These are phyloP conservation scores for Paecilomyces dactylethromorphus DNA, from an alignment of 2,329 filamentous ascomycete species.

Conservation along the genomic window DNA sequence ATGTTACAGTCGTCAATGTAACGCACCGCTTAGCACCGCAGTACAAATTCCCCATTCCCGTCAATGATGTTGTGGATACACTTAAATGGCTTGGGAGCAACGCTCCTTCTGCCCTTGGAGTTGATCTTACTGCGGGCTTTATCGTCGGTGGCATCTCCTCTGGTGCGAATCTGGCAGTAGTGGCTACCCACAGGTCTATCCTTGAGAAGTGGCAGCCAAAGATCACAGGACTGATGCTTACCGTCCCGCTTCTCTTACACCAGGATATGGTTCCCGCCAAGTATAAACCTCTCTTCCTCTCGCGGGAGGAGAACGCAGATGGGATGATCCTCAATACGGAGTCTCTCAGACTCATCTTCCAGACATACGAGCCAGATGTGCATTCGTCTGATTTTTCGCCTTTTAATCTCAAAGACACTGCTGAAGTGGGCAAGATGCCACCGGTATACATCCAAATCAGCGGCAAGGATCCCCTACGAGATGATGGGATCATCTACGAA, in stretches of 20 bases:
- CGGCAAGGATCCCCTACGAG: neutral
- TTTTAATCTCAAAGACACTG: neutral
- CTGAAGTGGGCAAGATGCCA: neutral
- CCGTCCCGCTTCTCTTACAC: neutral
- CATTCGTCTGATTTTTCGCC: neutral
- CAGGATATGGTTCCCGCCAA: neutral
- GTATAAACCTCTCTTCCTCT: neutral
- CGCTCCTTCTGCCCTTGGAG: neutral
- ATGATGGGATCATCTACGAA: neutral
- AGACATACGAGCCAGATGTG: neutral
- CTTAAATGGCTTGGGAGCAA: neutral
- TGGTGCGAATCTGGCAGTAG: neutral
- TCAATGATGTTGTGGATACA: neutral
- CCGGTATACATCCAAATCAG: neutral
- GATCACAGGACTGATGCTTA: neutral
- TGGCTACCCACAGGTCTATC: neutral
- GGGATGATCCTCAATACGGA: neutral
- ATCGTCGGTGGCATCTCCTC: neutral
- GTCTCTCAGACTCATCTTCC: neutral
- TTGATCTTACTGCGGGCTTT: neutral
- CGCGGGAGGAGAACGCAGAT: neutral
- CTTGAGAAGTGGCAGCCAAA: neutral
- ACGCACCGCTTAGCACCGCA: neutral
- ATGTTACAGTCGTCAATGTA: neutral
- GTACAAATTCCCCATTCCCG: neutral